Evolutionary conservation across 1,284 basidiomycete species (phyloP), one percentile per base, ranked within the genome.

Genomic region (Veloboletus limbatus): DNA sequence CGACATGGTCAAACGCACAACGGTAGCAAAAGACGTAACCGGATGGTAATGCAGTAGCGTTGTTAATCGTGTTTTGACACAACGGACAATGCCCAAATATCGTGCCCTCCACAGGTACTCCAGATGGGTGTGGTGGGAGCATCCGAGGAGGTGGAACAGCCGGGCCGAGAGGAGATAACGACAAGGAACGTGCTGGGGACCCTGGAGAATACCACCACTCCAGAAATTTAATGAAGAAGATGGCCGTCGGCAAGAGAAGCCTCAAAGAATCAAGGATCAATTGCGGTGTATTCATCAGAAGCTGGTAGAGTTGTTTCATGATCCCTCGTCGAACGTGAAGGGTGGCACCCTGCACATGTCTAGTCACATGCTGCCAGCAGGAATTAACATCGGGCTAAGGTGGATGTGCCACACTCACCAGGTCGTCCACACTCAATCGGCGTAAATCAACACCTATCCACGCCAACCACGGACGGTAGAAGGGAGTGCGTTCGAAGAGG

Each of bases 171-270:
- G 79, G 81, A 20, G 81, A 75, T 31, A 76, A 69, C 21, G 80
- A 74, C 45, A 87, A 61, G 35, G 81, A 75, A 47, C 82, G 76
- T 53, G 86, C 79, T n/a, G 95, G 94, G 3, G 95, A 97, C 24
- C 82, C 81, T 8, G 95, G 91, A 14, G 93, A 96, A 68, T 98
- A 99, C 95, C 97, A 99, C 95, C 97, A 99, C 69, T 99, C 94
- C 25, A 97, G 75, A 68, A 99, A 96, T 69, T 97, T 97, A 74
- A 99, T 79, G 65, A 93, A 88, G 67, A 99, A 97, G 51, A 99
- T 95, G 27, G 92, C 85, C 4, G 90, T 89, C 2, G 97, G 93
- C 9, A 97, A 78, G 13, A 95, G 77, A 36, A 96, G 74, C 54
- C 87, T 84, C 37, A 95, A 73, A 2, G 86, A 91, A 60, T 90